Percentiles rank a stretch among this genome's conserved stretches.
These are phyloP conservation scores for Pisolithus marmoratus DNA, from an alignment of 768 basidiomycete species.

Conservation along the genomic window DNA sequence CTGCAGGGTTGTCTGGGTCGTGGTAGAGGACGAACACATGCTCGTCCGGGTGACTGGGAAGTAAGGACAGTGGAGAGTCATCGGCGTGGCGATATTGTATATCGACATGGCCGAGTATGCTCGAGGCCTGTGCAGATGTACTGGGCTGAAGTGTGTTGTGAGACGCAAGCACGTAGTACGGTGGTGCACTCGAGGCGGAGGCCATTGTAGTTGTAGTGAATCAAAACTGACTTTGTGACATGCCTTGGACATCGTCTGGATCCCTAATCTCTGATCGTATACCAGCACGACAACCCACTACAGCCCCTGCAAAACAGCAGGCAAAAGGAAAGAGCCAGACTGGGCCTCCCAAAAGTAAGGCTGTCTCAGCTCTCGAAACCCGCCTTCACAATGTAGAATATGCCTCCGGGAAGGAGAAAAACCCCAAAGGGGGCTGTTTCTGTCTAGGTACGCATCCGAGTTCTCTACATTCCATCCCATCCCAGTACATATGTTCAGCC, in stretches of 20 bases:
- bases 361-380: constrained; percentile 42
- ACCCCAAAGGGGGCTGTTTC: constrained; percentile 64
- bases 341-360: constrained; percentile 41
- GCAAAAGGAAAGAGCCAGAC: constrained; percentile 33
- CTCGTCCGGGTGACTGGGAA: constrained; percentile 56
- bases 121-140: constrained; percentile 34
- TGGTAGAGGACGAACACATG: constrained; percentile 73
- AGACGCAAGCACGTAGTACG: constrained; percentile 67
- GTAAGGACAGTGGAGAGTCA: constrained; percentile 61
- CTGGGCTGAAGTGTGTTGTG: constrained; percentile 42
- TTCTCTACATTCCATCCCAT: neutral
- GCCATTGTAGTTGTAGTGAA: neutral
- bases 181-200: constrained; percentile 31
- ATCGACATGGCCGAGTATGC: constrained; percentile 49
- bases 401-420: constrained; percentile 32
- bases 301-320: constrained; percentile 16
- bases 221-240: neutral
- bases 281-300: constrained; percentile 21
- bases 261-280: constrained; percentile 53
- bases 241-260: constrained; percentile 28
- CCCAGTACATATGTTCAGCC: constrained; percentile 31
- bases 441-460: constrained; percentile 49
- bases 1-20: constrained; percentile 37
- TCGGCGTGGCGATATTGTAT: constrained; percentile 83
- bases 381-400: constrained; percentile 37